Percentiles rank a stretch among this genome's conserved stretches.
Evolutionary conservation across 306 rosid genomes (phyloP).

Genomic region (Alnus rubra): DNA sequence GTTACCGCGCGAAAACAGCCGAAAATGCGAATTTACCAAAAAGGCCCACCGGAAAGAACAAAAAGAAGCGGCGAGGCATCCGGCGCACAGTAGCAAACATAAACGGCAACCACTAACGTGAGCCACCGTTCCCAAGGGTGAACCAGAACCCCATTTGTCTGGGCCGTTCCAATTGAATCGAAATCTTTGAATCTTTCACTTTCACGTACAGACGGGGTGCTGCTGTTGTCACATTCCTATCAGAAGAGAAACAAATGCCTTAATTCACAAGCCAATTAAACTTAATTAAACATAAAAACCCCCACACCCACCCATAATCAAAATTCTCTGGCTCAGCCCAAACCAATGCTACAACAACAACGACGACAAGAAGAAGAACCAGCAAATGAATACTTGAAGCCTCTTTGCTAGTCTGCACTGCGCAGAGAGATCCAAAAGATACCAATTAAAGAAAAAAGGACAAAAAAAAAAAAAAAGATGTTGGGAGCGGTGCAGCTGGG

Average conservation of each 20-base stretch:
- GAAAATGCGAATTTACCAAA: neutral
- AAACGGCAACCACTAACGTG: neutral
- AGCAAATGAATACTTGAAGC: neutral
- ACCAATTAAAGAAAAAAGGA: neutral
- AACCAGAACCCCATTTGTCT: neutral
- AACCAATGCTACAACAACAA: neutral
- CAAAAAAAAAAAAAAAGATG: slow-evolving; percentile 28
- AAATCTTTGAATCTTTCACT: neutral
- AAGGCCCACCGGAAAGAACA: neutral
- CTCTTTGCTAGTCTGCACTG: too few species aligned
- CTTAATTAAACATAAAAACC: neutral
- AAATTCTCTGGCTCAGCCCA: too few species aligned
- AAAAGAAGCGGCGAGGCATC: neutral
- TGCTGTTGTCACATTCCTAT: neutral
- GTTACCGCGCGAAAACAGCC: neutral
- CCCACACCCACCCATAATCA: neutral
- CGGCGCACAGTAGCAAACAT: neutral
- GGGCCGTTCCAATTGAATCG: neutral
- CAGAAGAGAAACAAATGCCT: neutral
- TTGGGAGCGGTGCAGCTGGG: slow-evolving; percentile 81
- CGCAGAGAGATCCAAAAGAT: too few species aligned
- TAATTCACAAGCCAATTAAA: neutral
- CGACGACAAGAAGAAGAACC: neutral
- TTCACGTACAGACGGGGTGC: neutral
- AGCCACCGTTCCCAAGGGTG: neutral